Evolutionary conservation across 345 rosid species (phyloP).

Genomic region (Linum lewisii): DNA sequence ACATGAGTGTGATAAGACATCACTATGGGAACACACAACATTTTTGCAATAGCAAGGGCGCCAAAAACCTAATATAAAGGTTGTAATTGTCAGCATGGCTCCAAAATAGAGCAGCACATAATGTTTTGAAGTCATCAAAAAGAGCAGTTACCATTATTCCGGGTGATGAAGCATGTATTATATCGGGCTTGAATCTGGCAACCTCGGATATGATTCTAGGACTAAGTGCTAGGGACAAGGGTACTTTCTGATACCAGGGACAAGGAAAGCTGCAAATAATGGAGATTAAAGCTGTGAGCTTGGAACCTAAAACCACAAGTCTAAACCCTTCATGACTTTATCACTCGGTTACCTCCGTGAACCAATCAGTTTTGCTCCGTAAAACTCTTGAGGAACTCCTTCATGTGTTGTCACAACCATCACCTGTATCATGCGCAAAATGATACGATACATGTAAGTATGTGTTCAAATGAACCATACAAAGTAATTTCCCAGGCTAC

Average conservation of each 20-base stretch:
- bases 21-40: conserved; percentile 85
- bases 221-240: conserved; percentile 90
- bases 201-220: conserved; percentile 96
- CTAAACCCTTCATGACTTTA: not conserved
- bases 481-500: not conserved
- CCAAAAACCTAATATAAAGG: conserved; percentile 67
- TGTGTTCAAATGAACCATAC: not conserved
- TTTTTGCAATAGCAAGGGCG: conserved; percentile 77
- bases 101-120: not conserved
- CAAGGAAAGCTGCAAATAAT: conserved; percentile 66
- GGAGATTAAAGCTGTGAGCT: not conserved
- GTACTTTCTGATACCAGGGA: conserved; percentile 93
- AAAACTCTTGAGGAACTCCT: conserved; percentile 91
- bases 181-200: conserved; percentile 93
- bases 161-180: conserved; percentile 98
- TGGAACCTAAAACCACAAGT: not conserved
- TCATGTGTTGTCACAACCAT: conserved; percentile 97
- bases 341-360: conserved; percentile 55
- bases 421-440: conserved; percentile 38
- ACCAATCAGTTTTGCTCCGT: conserved; percentile 93
- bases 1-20: conserved; percentile 99
- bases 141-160: conserved; percentile 68
- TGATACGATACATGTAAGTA: conserved; percentile 9
- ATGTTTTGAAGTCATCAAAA: not conserved
- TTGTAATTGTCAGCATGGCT: conserved; percentile 15